Conservation (phyloP, 23 red algal species). For the Agarophyton chilense region DNA sequence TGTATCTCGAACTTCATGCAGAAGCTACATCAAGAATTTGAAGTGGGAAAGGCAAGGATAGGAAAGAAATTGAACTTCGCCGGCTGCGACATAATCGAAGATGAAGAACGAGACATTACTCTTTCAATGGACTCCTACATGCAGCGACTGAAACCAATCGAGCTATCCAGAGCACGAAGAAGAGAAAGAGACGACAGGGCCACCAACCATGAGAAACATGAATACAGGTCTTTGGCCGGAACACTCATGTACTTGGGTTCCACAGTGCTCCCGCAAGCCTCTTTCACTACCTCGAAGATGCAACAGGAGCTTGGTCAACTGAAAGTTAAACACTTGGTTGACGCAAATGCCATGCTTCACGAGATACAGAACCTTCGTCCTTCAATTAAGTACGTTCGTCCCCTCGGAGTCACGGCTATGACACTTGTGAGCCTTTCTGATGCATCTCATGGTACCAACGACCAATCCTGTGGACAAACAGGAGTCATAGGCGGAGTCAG, state of each 20-base stretch:
- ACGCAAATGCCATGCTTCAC: slow-evolving; percentile 2
- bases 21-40: not conserved
- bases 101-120: not conserved
- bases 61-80: not conserved
- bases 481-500: not conserved
- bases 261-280: not conserved
- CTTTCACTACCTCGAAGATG: not conserved
- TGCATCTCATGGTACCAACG: not conserved
- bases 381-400: not conserved
- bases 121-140: not conserved
- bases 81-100: not conserved
- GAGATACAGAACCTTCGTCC: not conserved
- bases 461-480: not conserved
- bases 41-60: too few relatives aligned
- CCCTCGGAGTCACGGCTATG: not conserved
- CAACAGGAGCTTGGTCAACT: not conserved
- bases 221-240: not conserved
- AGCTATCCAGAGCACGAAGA: not conserved
- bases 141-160: not conserved
- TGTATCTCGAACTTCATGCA: not conserved
- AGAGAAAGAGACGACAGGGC: not conserved
- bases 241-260: slow-evolving; percentile 12
- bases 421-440: not conserved
- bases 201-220: not conserved
- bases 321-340: slow-evolving; percentile 2